Base-by-base conservation (phyloP, 2,329 filamentous ascomycete species). In the Monilinia aucupariae region DNA sequence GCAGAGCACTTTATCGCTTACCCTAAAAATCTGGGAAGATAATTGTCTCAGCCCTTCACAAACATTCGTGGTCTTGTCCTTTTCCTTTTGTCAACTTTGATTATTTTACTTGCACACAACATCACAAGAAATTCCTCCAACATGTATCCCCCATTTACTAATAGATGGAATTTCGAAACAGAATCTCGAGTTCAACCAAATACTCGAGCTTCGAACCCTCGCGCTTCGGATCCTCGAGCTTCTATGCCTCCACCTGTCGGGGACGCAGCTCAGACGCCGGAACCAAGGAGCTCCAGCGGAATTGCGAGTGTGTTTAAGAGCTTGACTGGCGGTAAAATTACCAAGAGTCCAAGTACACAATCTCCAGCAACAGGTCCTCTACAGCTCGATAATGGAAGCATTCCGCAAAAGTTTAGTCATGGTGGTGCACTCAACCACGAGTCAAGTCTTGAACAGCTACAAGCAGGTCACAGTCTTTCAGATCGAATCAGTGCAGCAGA, bases 271-370 rank as follows among this genome's bases (percentile, higher is more conserved):
- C 78, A 79, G 65, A 79, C 80, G 66, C 79, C 81, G 70, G 84
- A 87, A 73, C 77, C 81, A 63, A 82, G 79, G 75, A 79, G 76
- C 71, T 74, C 78, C 48, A 78, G 84, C 66, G 83, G 83, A 68
- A 78, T 88, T 69, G 84, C 83, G 69, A 82, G 83, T 68, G 84
- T 88, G 65, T 84, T 88, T 72, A 85, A 85, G 70, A 84, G 82
- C 68, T 76, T 88, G 69, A 81, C 85, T 55, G 71, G 73, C 69
- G 79, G 78, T 64, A 85, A 80, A 73, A 76, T 81, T 64, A 78
- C 78, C 52, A 85, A 82, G 69, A 79, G 65, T 74, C 78, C 64
- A 75, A 79, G 59, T 77, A 78, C 58, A 65, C 76, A 61, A 71
- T 72, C 62, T 61, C 73, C 70, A 55, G 71, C 56, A 74, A 74